These are phyloP conservation scores for Fraxinus angustifolia DNA, from an alignment of 305 asterid genomes.

Conservation along the genomic window DNA sequence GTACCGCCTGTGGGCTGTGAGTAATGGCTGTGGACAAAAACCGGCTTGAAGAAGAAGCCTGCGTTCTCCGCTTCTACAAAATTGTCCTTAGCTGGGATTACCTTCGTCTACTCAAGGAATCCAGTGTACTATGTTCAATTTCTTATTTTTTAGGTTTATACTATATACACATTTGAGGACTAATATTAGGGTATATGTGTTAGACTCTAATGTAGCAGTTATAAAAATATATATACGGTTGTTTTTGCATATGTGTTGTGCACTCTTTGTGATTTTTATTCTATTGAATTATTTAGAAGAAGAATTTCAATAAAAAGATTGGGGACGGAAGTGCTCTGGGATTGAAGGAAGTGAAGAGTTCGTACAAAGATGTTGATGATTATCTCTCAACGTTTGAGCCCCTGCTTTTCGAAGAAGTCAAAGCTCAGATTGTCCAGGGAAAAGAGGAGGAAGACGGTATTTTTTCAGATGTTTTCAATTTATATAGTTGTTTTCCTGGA, in stretches of 20 bases:
- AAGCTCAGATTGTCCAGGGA: constrained; percentile 70
- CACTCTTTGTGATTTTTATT: not conserved
- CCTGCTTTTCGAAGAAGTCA: constrained; percentile 87
- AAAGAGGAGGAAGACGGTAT: constrained; percentile 70
- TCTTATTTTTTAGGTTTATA: not conserved
- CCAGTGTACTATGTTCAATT: constrained; percentile 33
- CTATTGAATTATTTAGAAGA: constrained; percentile 25
- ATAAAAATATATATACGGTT: not conserved
- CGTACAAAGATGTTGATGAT: constrained; percentile 73
- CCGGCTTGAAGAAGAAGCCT: constrained; percentile 57
- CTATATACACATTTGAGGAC: not conserved
- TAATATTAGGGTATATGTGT: not conserved
- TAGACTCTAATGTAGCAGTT: not conserved
- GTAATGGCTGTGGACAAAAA: constrained; percentile 67
- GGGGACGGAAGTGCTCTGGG: constrained; percentile 37
- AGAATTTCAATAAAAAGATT: constrained; percentile 28
- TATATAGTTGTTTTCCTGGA: not conserved
- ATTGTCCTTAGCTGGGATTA: constrained; percentile 91
- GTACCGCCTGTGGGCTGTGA: constrained; percentile 9
- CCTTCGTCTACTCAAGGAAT: constrained; percentile 55
- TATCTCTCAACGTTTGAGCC: constrained; percentile 80
- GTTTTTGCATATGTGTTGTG: not conserved
- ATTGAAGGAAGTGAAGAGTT: constrained; percentile 59
- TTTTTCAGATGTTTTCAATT: not conserved
- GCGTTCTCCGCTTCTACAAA: constrained; percentile 63